Percentiles rank a stretch among this genome's conserved stretches.
These are phyloP conservation scores for Dichotomocladium elegans DNA, from an alignment of 371 early-diverging fungal genomes.

Conservation along the genomic window DNA sequence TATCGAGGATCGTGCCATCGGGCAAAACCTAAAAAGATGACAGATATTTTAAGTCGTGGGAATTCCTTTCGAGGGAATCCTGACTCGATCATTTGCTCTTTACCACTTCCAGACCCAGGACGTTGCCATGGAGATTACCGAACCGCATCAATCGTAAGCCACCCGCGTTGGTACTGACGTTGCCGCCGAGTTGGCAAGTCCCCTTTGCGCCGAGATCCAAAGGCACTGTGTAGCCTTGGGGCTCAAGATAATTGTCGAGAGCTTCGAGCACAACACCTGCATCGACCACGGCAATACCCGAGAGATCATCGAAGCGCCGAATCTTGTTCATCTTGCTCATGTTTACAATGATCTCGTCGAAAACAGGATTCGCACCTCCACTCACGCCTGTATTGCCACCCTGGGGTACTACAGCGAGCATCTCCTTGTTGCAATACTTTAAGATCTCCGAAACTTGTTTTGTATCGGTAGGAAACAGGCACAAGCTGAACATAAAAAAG, in stretches of 20 bases:
- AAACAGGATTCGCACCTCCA: slow-evolving; percentile 83
- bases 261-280: slow-evolving; percentile 87
- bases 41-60: not conserved
- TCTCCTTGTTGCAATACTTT: slow-evolving; percentile 73
- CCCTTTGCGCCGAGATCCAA: slow-evolving; percentile 91
- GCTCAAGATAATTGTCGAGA: slow-evolving; percentile 72
- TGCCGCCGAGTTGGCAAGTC: slow-evolving; percentile 86
- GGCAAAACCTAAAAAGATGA: slow-evolving; percentile 62
- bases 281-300: slow-evolving; percentile 75
- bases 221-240: slow-evolving; percentile 83
- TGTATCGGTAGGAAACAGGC: slow-evolving; percentile 73
- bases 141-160: slow-evolving; percentile 83
- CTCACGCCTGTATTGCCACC: slow-evolving; percentile 93
- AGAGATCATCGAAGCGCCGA: slow-evolving; percentile 69
- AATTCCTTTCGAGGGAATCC: too few species aligned
- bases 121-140: slow-evolving; percentile 87
- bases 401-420: slow-evolving; percentile 88
- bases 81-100: too few species aligned
- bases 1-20: slow-evolving; percentile 88
- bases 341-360: slow-evolving; percentile 86
- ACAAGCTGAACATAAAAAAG: slow-evolving; percentile 10
- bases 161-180: slow-evolving; percentile 92
- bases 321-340: slow-evolving; percentile 73
- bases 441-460: slow-evolving; percentile 75
- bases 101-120: slow-evolving; percentile 78